Conservation (phyloP, 305 asterid genomes). For the Fraxinus xanthoxyloides region DNA sequence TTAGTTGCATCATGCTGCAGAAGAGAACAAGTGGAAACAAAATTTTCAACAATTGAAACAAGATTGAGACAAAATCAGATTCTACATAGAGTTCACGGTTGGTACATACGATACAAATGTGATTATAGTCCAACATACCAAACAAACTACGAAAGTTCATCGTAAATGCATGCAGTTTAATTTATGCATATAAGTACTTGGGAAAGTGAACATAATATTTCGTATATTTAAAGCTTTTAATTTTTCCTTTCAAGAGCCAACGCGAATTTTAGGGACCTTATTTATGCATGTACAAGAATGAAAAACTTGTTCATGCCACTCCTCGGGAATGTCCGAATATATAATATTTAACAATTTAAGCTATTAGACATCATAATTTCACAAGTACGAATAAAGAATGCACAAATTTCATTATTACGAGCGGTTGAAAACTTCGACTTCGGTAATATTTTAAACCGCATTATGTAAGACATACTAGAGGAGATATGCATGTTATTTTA, state of each 20-base stretch:
- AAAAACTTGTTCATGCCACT: neutral
- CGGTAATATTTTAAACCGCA: neutral
- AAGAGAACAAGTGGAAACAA: neutral
- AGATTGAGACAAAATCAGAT: neutral
- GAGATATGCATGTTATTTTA: neutral
- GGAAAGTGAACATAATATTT: neutral
- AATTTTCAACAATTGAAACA: neutral
- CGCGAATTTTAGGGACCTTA: neutral
- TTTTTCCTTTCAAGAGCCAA: neutral
- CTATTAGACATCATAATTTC: neutral
- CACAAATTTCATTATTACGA: neutral
- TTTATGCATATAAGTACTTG: neutral
- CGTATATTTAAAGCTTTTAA: too few relatives aligned
- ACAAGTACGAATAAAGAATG: neutral
- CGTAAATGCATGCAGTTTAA: neutral
- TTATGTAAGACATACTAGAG: neutral
- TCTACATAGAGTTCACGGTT: neutral
- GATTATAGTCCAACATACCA: neutral
- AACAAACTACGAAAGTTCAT: neutral
- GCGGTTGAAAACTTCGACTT: neutral
- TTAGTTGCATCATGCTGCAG: conserved; percentile 65
- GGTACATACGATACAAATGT: neutral
- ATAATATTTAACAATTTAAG: too few relatives aligned
- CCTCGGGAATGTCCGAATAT: neutral
- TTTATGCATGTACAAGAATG: neutral